Evolutionary conservation across 1,284 basidiomycete genomes (phyloP).

Genomic region (Moesziomyces antarcticus): DNA sequence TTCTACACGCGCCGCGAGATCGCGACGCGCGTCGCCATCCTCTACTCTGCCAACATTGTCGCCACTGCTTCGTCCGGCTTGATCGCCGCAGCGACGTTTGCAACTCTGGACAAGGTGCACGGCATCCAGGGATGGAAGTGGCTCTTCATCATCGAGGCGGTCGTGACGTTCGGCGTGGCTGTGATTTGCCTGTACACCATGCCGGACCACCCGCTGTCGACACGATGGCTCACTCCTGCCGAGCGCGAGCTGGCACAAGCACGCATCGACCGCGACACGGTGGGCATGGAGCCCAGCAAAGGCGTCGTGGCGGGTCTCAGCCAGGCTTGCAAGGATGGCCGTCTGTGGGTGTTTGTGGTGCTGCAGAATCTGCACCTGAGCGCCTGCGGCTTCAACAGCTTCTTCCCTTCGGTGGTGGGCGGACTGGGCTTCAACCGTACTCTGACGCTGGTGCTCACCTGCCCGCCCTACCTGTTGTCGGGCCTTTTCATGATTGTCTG

Average conservation of each 20-base stretch:
- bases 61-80: slow-evolving; percentile 17
- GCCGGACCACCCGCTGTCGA: slow-evolving; percentile 11
- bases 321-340: neutral
- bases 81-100: slow-evolving; percentile 20
- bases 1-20: neutral
- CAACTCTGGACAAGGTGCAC: slow-evolving; percentile 7
- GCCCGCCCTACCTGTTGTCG: slow-evolving; percentile 1
- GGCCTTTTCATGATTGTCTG: slow-evolving; percentile 2
- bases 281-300: neutral
- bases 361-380: slow-evolving; percentile 2
- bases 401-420: slow-evolving; percentile 5
- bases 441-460: slow-evolving; percentile 7
- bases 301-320: slow-evolving; percentile 1
- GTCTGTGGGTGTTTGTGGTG: slow-evolving; percentile 2
- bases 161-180: slow-evolving; percentile 13
- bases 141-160: slow-evolving; percentile 50
- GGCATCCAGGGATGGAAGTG: slow-evolving; percentile 39
- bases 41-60: slow-evolving; percentile 20
- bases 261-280: slow-evolving; percentile 1
- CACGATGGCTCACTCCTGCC: slow-evolving; percentile 5
- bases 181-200: slow-evolving; percentile 15
- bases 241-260: slow-evolving; percentile 4
- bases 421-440: slow-evolving; percentile 2
- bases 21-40: slow-evolving; percentile 10
- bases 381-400: slow-evolving; percentile 4